These are phyloP conservation scores for Ilex paraguariensis DNA, from an alignment of 305 asterid species.

Conservation along the genomic window DNA sequence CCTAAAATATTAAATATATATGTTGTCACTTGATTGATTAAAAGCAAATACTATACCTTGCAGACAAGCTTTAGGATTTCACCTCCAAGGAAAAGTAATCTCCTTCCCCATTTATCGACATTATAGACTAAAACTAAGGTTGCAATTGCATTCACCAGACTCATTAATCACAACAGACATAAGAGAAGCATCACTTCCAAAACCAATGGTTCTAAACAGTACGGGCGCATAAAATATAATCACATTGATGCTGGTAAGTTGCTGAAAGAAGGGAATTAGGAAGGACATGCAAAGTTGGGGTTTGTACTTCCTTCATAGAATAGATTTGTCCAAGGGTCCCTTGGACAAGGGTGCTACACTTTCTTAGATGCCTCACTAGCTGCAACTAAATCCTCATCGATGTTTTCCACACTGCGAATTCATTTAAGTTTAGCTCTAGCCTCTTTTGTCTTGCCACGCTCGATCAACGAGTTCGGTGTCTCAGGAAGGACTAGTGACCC, in stretches of 20 bases:
- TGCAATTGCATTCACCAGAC: conserved; percentile 52
- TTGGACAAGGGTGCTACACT: conserved; percentile 69
- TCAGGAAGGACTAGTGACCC: conserved; percentile 83
- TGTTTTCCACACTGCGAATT: conserved; percentile 50
- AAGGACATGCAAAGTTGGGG: conserved; percentile 84
- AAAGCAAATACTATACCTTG: conserved; percentile 34
- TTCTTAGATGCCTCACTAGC: conserved; percentile 65
- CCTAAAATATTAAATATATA: no score
- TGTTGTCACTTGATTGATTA: no score
- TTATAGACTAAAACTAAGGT: conserved; percentile 60
- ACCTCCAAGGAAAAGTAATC: conserved; percentile 70
- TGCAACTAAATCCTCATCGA: conserved; percentile 58
- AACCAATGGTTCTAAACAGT: conserved; percentile 69
- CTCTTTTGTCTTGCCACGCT: conserved; percentile 51
- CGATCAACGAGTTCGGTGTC: conserved; percentile 80
- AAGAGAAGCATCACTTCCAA: conserved; percentile 54
- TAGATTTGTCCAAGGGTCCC: conserved; percentile 72
- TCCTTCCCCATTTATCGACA: conserved; percentile 78
- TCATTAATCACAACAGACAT: conserved; percentile 74
- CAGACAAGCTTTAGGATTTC: conserved; percentile 67
- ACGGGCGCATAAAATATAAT: conserved; percentile 82
- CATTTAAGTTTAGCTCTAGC: conserved; percentile 43
- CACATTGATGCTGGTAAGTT: conserved; percentile 77
- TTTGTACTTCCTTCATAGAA: conserved; percentile 46
- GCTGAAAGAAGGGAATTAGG: conserved; percentile 70